Base-by-base conservation (phyloP, 106 monocot species). In the Alisma plantagoaquatica region DNA sequence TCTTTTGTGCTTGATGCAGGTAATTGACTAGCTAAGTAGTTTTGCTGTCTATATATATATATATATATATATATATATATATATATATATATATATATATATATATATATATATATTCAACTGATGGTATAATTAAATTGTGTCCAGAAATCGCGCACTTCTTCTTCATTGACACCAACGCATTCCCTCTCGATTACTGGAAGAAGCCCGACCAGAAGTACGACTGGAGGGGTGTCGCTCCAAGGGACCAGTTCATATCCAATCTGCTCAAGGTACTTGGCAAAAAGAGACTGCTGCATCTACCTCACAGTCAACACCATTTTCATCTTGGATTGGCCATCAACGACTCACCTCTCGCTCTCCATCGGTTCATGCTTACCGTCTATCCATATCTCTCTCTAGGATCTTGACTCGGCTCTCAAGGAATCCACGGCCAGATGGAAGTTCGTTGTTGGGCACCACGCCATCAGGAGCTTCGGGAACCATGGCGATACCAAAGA, bases 391-490 rank as follows among this genome's bases (percentile, higher is more conserved):
- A n/a, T n/a, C 19, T 10, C 35, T 53, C 10, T 31, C 22, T 23
- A 81, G 91, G 91, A 81, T 62, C 57, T 91, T 69, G 75, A 81
- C 12, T 31, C 43, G 2, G 74, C 81, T 31, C 46, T 91, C 43
- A 73, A 61, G 46, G 54, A 41, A 47, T 85, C 85, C 1, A 63
- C 29, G 17, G 80, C 90, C 16, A 64, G n/a, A 10, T 88, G 87
- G 87, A 88, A 82, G 75, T 54, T 82, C 42, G 82, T 82, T 10
- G 46, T 88, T 0, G 87, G 87, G 4, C 90, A 91, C 56, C 83
- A 91, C 49, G 21, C 90, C 0, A 69, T 91, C 1, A 67, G 90
- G 32, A 91, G 84, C 29, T 77, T 85, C 14, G 85, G 91, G 48
- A 42, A 62, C 6, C 85, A 91, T 33, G 85, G 91, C 8, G 91